Evolutionary conservation across 1,284 basidiomycete genomes (phyloP), one percentile per base, ranked within the genome.

Genomic region (Austropuccinia psidii): DNA sequence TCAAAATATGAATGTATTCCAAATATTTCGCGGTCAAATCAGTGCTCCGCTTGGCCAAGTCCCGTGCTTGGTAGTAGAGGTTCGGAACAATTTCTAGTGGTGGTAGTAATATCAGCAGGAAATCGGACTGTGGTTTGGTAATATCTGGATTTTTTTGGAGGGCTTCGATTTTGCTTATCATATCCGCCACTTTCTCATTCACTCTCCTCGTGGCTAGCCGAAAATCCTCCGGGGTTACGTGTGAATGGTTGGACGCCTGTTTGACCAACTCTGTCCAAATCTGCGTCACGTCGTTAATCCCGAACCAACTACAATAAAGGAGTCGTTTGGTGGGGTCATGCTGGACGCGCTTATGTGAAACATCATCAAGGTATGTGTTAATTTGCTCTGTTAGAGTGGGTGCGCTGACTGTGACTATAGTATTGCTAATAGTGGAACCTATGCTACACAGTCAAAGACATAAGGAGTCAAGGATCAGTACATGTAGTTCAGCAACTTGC

Each of bases 61-160:
- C 45, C 29, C 43, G 54, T 19, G 67, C 57, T 19, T 69, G 67
- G 21, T 69, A 69, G 54, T 57, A 49, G 9, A 69, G 67, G 52
- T 69, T 69, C 11, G 67, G 67, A 37, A 69, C 29, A 31, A 60
- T 69, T 39, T 69, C 67, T 29, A 69, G 67, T 41, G 67, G 67
- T 8, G 67, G 67, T 17, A 69, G 24, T 33, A 52, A 41, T 29
- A 69, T 52, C 27, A 69, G 37, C 17, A 69, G 39, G 52, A 58
- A 39, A 45, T 69, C 67, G 27, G 47, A 37, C 8, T 33, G 50
- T 35, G 41, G n/a, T 21, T 21, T 11, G 39, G 52, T 67, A 15
- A 67, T 27, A 17, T 21, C 33, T 5, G 35, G 47, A 50, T 67
- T 35, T 13, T n/a, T n/a, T 24, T 52, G 47, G 24, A 67, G 37